A percentile compares a stretch with the other conserved stretches of the same genome.
Evolutionary conservation across 2,329 filamentous ascomycete species (phyloP).

Genomic region (Arachnopeziza araneosa): DNA sequence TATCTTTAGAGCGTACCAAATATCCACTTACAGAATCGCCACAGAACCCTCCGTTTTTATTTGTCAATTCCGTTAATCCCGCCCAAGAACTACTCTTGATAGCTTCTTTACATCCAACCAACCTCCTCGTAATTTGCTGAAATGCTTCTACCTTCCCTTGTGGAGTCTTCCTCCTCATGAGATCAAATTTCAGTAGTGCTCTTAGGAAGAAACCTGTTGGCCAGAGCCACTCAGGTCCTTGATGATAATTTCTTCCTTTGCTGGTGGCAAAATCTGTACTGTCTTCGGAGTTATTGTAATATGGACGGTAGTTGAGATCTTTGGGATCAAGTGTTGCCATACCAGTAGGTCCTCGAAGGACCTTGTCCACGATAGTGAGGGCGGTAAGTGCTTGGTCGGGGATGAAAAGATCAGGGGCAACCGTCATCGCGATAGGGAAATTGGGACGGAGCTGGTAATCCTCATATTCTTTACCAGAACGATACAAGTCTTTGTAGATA

Average conservation of each 20-base stretch:
- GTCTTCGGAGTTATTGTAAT: constrained; percentile 94
- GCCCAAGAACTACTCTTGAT: constrained; percentile 81
- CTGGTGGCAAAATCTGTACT: constrained; percentile 84
- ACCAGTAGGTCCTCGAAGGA: constrained; percentile 78
- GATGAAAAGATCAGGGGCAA: constrained; percentile 83
- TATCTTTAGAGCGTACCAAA: constrained; percentile 1
- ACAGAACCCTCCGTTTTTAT: constrained; percentile 80
- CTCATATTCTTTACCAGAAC: constrained; percentile 89
- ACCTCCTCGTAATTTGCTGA: constrained; percentile 83
- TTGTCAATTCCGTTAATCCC: constrained; percentile 86
- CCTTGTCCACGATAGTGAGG: constrained; percentile 71
- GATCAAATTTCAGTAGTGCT: constrained; percentile 84
- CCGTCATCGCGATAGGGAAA: constrained; percentile 92
- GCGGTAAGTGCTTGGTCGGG: constrained; percentile 71
- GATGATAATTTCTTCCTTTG: constrained; percentile 96
- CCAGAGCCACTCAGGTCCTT: constrained; percentile 98
- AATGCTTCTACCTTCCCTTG: constrained; percentile 75
- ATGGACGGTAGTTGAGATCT: constrained; percentile 88
- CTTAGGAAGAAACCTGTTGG: constrained; percentile 93
- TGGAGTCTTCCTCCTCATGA: constrained; percentile 59
- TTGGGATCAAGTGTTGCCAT: constrained; percentile 94
- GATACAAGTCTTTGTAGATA: constrained; percentile 97
- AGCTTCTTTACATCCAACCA: constrained; percentile 79
- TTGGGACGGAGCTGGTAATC: constrained; percentile 96
- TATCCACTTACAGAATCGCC: constrained; percentile 79